phyloP scores from a whole-genome alignment of 441 rosid genomes.

The Euphorbia celastroides region DNA sequence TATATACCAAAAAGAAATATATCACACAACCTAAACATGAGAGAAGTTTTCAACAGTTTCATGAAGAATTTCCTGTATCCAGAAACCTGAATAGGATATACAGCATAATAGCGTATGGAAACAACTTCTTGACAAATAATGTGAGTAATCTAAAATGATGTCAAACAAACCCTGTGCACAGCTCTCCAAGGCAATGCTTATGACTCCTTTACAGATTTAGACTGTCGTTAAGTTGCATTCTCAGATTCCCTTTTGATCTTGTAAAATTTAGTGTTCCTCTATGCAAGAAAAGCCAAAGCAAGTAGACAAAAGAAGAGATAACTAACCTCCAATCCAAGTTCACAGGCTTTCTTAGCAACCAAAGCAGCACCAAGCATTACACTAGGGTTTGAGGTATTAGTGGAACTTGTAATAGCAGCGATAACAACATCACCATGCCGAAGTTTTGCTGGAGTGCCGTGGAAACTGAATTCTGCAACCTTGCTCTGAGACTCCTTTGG shows the following conservation, averaged over 20 bases:
- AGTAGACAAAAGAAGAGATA: not conserved
- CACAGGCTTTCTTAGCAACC: conserved; percentile 96
- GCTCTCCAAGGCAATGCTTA: not conserved
- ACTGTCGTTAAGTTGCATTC: conserved; percentile 1
- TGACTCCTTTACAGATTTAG: not conserved
- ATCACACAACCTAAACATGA: not conserved
- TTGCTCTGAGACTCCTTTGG: conserved; percentile 84
- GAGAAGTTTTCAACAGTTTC: not conserved
- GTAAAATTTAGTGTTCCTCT: not conserved
- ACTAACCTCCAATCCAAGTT: conserved; percentile 87
- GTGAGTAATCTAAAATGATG: not conserved
- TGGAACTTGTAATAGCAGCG: conserved; percentile 98
- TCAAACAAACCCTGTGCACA: not conserved
- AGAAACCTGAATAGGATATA: not conserved
- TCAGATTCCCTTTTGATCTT: not conserved
- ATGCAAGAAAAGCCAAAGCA: not conserved
- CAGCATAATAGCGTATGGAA: not conserved
- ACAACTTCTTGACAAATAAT: not conserved
- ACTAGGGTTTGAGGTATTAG: conserved; percentile 98
- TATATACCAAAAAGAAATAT: not conserved
- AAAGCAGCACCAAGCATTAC: conserved; percentile 99
- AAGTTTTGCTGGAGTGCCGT: conserved; percentile 83
- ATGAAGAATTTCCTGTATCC: not conserved
- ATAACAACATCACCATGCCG: conserved; percentile 97
- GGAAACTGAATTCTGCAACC: conserved; percentile 74